phyloP scores from a whole-genome alignment of 306 rosid species.

The Senna siamea region DNA sequence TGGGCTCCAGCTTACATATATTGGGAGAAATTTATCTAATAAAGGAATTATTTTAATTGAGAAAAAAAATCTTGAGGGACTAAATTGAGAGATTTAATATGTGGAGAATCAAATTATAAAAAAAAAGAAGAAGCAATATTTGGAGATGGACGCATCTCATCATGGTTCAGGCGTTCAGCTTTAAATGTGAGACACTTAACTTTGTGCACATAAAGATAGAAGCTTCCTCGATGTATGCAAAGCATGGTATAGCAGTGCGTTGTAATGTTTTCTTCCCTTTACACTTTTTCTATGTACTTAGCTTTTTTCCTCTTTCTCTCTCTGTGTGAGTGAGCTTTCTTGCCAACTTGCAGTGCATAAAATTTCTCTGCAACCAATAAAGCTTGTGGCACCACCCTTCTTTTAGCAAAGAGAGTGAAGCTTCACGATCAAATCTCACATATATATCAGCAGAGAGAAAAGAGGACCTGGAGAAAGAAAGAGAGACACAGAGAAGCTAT shows the following conservation, averaged over 20 bases:
- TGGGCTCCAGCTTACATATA: no score
- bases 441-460: background rate
- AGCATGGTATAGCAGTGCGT: constrained; percentile 64
- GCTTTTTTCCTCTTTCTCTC: constrained; percentile 49
- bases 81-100: no score
- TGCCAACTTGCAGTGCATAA: constrained; percentile 62
- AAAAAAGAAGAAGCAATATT: no score
- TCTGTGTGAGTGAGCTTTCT: constrained; percentile 52
- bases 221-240: constrained; percentile 77
- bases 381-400: constrained; percentile 49
- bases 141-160: no score
- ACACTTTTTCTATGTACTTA: constrained; percentile 51
- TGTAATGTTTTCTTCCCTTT: constrained; percentile 67
- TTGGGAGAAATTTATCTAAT: no score
- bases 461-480: constrained; percentile 1
- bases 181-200: no score
- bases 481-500: background rate
- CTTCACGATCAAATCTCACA: constrained; percentile 38
- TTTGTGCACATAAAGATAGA: no score
- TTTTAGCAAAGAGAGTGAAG: constrained; percentile 33
- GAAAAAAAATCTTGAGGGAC: no score
- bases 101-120: no score
- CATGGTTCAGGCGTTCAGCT: no score
- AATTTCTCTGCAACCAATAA: constrained; percentile 73
- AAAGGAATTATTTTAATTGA: no score